Evolutionary conservation across 179 eudicot genomes (phyloP), one percentile per base, ranked within the genome.

Genomic region (Sideroxylon spinosum): DNA sequence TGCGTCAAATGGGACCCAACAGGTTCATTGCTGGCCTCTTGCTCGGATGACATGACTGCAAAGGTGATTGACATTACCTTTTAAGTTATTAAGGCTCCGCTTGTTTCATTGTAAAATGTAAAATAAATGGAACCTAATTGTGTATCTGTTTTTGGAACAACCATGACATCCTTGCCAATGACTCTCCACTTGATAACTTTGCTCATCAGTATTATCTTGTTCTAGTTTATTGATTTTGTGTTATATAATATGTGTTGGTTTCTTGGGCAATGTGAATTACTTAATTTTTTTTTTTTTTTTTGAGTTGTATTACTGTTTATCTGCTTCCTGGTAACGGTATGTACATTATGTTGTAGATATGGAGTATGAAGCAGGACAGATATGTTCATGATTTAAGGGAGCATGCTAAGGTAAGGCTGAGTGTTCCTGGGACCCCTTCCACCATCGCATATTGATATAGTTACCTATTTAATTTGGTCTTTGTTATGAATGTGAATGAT

Each of bases 1-100:
- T 92, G 95, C 82, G 91, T 95, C 81, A 95, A 93, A 85, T 95
- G 98, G 98, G 97, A 95, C 75, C 98, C 97, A 71, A 86, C 97
- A 7, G 97, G 98, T 73, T 82, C 93, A 68, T 78, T 95, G 66
- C 85, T 95, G 81, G 98, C 98, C 64, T 95, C 98, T 81, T 93
- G 98, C 83, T 95, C 98, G 52, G 97, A 95, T 82, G 98, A 95
- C 83, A 80, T 80, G 67, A 91, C 97, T 73, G 98, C 95, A 50
- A 95, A 95, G 98, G 98, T 95, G 37, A 76, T 81, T 20, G 44
- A 26, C 26, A 2, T 64, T 23, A 25, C 17, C 7, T 25, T 64
- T 25, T 23, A 17, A 65, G 7, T 14, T 48, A 37, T 37, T 37
- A 37, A 37, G 44, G 44, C 5, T 37, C 44, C 44, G 44, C 44